Evolutionary conservation across 192 early-diverging fungal species (phyloP), one percentile per base, ranked within the genome.

Genomic region (Pilobolus umbonatus): DNA sequence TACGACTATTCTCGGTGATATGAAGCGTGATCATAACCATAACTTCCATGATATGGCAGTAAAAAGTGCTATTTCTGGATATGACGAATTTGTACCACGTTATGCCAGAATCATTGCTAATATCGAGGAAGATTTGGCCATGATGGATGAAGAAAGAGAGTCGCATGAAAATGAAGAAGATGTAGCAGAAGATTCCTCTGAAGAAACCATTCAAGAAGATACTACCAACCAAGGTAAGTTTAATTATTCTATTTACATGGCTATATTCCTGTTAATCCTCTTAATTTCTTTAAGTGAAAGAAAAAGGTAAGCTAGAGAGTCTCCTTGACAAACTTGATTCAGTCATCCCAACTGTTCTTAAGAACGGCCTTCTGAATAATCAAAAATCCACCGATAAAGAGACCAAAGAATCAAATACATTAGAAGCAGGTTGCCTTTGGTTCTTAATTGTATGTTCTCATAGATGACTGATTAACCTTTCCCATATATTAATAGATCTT

Each of bases 41-140:
- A 87, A 91, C 57, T 88, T 78, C 61, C 82, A 86, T 55, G 88
- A 91, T 56, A 74, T 74, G 48, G 86, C 85, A 2, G 87, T 90
- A 17, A 75, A 81, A 29, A 57, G 61, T 21, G 80, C 88, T 0
- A 74, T 89, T 26, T 56, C 66, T 15, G 75, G 67, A 10, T 91
- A 84, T 47, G 80, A 85, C 12, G 79, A 81, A 21, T 91, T 84
- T 34, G 34, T 80, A 0, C 63, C 67, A 1, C 62, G 62, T 1
- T 75, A 67, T 32, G 80, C 73, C 2, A 36, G 57, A 21, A 55
- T 65, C 35, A 60, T 69, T n/a, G 15, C 10, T 0, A 57, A 61
- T 44, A 69, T 75, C 6, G 55, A 77, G 50, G 15, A 31, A 40
- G 48, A 58, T 29, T 36, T 66, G n/a, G 66, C 28, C 3, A 65